phyloP scores from a whole-genome alignment of 441 rosid genomes.

The Croton laevigatus region DNA sequence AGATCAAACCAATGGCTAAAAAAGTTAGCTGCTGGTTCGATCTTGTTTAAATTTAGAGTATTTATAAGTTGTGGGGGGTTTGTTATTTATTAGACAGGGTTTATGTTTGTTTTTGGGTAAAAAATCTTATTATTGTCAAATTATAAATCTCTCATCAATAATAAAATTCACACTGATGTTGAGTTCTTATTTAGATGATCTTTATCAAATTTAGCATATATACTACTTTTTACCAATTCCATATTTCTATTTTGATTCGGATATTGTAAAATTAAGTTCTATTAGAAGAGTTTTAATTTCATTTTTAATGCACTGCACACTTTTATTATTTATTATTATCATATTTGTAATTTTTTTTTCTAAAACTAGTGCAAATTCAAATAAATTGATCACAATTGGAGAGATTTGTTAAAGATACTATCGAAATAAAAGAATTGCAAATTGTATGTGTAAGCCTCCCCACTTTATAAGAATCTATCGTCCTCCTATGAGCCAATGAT shows the following conservation, averaged over 20 bases:
- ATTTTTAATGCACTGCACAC: too few relatives aligned
- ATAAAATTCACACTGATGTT: slow-evolving; percentile 3
- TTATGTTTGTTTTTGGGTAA: not conserved
- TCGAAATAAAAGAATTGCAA: too few relatives aligned
- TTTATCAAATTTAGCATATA: not conserved
- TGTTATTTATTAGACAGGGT: slow-evolving; percentile 5
- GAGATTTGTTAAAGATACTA: too few relatives aligned
- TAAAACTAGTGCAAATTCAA: too few relatives aligned
- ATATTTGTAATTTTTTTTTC: too few relatives aligned
- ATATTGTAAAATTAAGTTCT: not conserved
- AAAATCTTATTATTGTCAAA: not conserved
- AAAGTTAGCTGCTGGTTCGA: slow-evolving; percentile 25
- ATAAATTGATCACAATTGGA: too few relatives aligned
- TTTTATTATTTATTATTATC: too few relatives aligned
- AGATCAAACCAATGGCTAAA: slow-evolving; percentile 24
- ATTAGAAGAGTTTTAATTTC: too few relatives aligned
- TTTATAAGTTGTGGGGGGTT: slow-evolving; percentile 10
- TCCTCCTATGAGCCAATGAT: too few relatives aligned
- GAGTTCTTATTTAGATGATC: not conserved
- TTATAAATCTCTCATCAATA: not conserved
- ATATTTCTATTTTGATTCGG: not conserved
- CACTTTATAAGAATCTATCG: too few relatives aligned
- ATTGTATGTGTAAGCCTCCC: too few relatives aligned
- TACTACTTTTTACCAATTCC: not conserved
- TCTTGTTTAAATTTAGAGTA: slow-evolving; percentile 6